Evolutionary conservation across 148 eudicot genomes (phyloP), one percentile per base, ranked within the genome.

Genomic region (Fagopyrum esculentum): DNA sequence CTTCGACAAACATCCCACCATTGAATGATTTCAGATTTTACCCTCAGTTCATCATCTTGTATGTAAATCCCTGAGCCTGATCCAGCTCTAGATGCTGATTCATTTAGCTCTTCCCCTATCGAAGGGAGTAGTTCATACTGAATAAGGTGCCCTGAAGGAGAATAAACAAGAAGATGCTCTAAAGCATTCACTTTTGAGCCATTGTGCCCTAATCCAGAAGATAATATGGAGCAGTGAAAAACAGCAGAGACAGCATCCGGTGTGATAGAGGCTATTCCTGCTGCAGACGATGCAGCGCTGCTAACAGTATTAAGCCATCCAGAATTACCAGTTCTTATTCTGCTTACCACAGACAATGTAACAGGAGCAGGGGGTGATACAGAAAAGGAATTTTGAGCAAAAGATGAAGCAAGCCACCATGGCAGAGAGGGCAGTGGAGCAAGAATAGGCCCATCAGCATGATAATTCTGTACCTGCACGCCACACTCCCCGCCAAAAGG

Each of bases 211-310:
- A 44, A n/a, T 54, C 44, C 76, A 45, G 52, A 35, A 70, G 79
- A 54, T 30, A 71, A 54, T 30, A 73, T 48, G 2, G 81, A 79
- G 75, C 78, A 72, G 81, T 82, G 87, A 70, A 84, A 84, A 60
- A 73, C 80, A 74, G 85, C 87, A 84, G 87, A 80, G 75, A 82
- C 78, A 54, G 85, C 87, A 57, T 82, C 87, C 71, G 81, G 78
- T 44, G 85, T 82, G 73, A 76, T 72, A 56, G 81, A 72, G 77
- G 71, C 73, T 73, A 69, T 81, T 45, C 87, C 87, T 60, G 87
- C 76, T 43, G 75, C 81, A 52, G 87, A 79, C 47, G 82, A 60
- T 69, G 87, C 84, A 64, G 83, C 84, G 75, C 64, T 71, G 52
- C 81, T 84, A 73, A 82, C 84, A 73, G 85, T 80, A 75, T 76